A percentile compares a stretch with the other conserved stretches of the same genome.
These are phyloP conservation scores for Spinellus fusiger DNA, from an alignment of 192 early-diverging fungal species.

Conservation along the genomic window DNA sequence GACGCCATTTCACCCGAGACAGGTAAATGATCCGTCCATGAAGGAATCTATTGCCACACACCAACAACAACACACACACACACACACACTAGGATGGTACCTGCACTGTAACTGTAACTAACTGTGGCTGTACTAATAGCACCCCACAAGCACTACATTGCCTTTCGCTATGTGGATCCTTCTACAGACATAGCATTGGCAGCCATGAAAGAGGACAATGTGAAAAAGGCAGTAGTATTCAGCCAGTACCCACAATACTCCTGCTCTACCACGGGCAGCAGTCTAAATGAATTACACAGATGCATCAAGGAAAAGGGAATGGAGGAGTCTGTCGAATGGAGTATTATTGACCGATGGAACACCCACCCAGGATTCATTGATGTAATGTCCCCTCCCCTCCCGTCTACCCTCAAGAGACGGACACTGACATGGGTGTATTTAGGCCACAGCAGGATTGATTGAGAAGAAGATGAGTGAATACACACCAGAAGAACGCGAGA, in stretches of 20 bases:
- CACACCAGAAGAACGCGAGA: conserved; percentile 52
- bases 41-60: background rate
- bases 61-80: background rate
- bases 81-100: background rate
- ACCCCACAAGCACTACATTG: conserved; percentile 87
- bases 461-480: conserved; percentile 62
- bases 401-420: too few species aligned
- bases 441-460: conserved; percentile 79
- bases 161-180: conserved; percentile 87
- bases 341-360: conserved; percentile 94
- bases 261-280: conserved; percentile 91
- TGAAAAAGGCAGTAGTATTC: conserved; percentile 82
- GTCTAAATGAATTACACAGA: conserved; percentile 83
- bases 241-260: conserved; percentile 96
- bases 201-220: conserved; percentile 75
- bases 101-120: background rate
- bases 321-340: conserved; percentile 71
- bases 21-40: conserved; percentile 34
- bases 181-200: conserved; percentile 67
- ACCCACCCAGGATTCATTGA: conserved; percentile 82
- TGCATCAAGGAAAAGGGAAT: conserved; percentile 57
- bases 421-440: conserved; percentile 7
- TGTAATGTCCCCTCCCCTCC: too few species aligned
- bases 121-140: conserved; percentile 36
- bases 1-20: conserved; percentile 70